Evolutionary conservation across 2,329 filamentous ascomycete species (phyloP), one percentile per base, ranked within the genome.

Genomic region (Fusarium kyushuense): DNA sequence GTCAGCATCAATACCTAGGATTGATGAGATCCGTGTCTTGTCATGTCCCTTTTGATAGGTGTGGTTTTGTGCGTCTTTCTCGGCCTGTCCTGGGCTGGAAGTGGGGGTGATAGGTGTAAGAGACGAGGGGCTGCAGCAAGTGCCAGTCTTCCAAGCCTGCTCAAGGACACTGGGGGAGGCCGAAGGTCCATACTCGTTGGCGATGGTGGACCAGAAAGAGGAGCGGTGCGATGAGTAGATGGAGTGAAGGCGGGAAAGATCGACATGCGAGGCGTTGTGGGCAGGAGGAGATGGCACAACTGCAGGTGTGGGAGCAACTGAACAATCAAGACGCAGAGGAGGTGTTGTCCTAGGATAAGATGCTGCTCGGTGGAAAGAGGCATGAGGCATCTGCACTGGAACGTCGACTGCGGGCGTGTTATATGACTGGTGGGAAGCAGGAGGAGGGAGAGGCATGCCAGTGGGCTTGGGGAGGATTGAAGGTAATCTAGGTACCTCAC

Each of bases 171-270:
- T 82, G 2, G 90, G 87, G 48, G 87, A 89, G 3, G 84, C 84
- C 33, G 88, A 86, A 16, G 81, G 78, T 54, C 91, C 91, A 74
- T 94, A 94, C 72, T 93, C 90, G 27, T 86, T 82, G 30, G 91
- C 91, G 35, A 95, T 86, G 47, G 86, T 84, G 33, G 86, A 83
- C 92, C 92, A 95, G 80, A 95, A 94, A 11, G 87, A 86, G 51
- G 85, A 83, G 42, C 90, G 88, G 78, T 93, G 91, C 10, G 86
- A 82, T 53, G 89, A 86, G 78, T 94, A 94, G 70, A 94, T 87
- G 63, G 86, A 83, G 47, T 88, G 86, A 25, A 95, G 88, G 47
- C 90, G 89, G 29, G 85, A 81, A 73, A 89, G 84, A 76, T 92
- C 89, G 66, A 91, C 84, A 65, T 84, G 82, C 63, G 82, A 76